phyloP scores from a whole-genome alignment of 2,329 filamentous ascomycete genomes.

The Helminthosporium solani region DNA sequence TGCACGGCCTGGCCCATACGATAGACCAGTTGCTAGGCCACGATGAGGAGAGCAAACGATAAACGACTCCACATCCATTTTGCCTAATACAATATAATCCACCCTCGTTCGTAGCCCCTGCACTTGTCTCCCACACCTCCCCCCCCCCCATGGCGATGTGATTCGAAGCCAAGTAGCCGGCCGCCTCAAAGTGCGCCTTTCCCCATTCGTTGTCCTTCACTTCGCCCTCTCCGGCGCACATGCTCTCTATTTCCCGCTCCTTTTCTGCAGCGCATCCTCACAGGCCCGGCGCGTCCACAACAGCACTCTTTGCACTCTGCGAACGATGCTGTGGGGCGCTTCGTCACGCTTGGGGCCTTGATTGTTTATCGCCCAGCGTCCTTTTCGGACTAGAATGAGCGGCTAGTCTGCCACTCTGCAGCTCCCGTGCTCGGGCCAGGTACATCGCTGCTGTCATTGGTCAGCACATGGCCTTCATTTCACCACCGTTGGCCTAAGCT shows the following conservation, averaged over 20 bases:
- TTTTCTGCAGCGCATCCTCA: neutral
- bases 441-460: neutral
- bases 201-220: constrained; percentile 5
- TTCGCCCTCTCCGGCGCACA: neutral
- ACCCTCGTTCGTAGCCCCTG: too few relatives aligned
- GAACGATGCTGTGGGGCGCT: neutral
- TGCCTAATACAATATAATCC: too few relatives aligned
- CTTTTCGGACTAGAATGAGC: constrained; percentile 2
- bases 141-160: too few relatives aligned
- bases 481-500: constrained; percentile 4
- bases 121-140: too few relatives aligned
- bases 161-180: too few relatives aligned
- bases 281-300: constrained; percentile 7
- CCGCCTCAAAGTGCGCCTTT: too few relatives aligned
- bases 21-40: too few relatives aligned
- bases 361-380: constrained; percentile 2
- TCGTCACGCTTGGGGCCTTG: neutral
- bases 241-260: neutral
- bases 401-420: too few relatives aligned
- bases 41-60: constrained; percentile 2
- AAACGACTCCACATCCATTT: too few relatives aligned
- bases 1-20: too few relatives aligned
- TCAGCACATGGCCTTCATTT: constrained; percentile 1
- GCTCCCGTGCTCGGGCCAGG: neutral
- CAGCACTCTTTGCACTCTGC: neutral